Evolutionary conservation across 805 yeast species (phyloP), one percentile per base, ranked within the genome.

Genomic region (Priceomyces fermenticarens): DNA sequence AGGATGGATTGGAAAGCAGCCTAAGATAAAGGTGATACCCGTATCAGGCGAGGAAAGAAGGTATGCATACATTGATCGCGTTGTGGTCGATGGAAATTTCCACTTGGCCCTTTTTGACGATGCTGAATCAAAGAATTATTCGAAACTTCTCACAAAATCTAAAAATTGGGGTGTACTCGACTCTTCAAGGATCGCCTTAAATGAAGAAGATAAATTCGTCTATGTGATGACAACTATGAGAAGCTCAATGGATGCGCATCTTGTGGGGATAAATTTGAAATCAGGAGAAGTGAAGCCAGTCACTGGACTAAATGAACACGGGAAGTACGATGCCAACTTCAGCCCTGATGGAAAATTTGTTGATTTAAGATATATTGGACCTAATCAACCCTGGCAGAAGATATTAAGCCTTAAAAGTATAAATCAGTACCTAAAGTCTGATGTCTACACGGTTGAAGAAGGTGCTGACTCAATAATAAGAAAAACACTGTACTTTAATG

Each of bases 121-220:
- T 7, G 77, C 87, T 2, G 49, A 58, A 7, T 51, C 75, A 10
- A 47, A 57, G 0, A 54, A 55, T 2, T 46, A 49, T 4, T 78
- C 80, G 1, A 72, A 72, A 30, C 57, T 82, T 7, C 55, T 83
- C n/a, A 69, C 95, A 3, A 37, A 46, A 0, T 43, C 62, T 3
- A 93, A 95, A 11, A 63, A 75, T 0, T 91, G 96, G 95, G 97
- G 91, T 56, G 93, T 93, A 4, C 83, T 78, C 15, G 74, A 47
- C 14, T 44, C 68, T 15, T 88, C 88, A 1, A 81, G 84, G 2
- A 65, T 81, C 3, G 75, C 83, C 0, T 81, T 64, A 52, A 77
- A 81, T 44, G 45, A 54, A 15, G 67, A 59, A 10, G 63, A 64
- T 7, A 66, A 76, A 35, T 49, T 59, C 3, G 54, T 85, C 2